These are phyloP conservation scores for Saturnispora gosingensis DNA, from an alignment of 805 yeast species.

Conservation along the genomic window DNA sequence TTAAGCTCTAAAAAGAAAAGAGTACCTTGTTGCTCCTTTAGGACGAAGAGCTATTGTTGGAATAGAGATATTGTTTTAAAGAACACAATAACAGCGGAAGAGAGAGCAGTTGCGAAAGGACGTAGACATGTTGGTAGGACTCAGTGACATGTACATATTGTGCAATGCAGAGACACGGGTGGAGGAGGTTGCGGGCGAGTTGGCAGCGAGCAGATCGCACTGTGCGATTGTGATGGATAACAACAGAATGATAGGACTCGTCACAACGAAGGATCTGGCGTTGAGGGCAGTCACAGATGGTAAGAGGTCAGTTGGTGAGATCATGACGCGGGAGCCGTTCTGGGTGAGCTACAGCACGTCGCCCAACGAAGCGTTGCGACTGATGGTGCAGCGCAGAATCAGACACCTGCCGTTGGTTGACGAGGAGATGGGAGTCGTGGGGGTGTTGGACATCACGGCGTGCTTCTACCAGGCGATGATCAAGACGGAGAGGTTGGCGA, in stretches of 20 bases:
- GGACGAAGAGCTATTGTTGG: constrained; percentile 10
- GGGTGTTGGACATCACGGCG: constrained; percentile 36
- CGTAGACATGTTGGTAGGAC: constrained; percentile 13
- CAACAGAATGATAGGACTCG: constrained; percentile 25
- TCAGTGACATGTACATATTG: constrained; percentile 31
- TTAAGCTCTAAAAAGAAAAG: neutral
- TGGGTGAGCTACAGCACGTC: constrained; percentile 30
- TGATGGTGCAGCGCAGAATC: constrained; percentile 34
- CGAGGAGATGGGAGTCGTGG: constrained; percentile 28
- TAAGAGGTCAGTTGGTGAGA: constrained; percentile 25
- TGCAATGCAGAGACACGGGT: constrained; percentile 29
- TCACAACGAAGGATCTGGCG: constrained; percentile 40
- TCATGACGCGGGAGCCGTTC: constrained; percentile 34
- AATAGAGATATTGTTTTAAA: neutral
- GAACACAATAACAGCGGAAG: neutral
- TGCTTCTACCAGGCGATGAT: constrained; percentile 40
- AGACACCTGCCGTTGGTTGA: constrained; percentile 37
- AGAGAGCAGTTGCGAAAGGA: neutral
- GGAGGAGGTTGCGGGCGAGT: constrained; percentile 26
- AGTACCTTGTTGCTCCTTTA: constrained; percentile 1
- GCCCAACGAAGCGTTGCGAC: constrained; percentile 33
- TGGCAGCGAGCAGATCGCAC: constrained; percentile 33
- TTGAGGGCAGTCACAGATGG: constrained; percentile 28
- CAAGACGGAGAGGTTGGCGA: constrained; percentile 32
- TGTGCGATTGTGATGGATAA: constrained; percentile 32